These are phyloP conservation scores for Candida parachauliodes DNA, from an alignment of 805 yeast genomes.

Conservation along the genomic window DNA sequence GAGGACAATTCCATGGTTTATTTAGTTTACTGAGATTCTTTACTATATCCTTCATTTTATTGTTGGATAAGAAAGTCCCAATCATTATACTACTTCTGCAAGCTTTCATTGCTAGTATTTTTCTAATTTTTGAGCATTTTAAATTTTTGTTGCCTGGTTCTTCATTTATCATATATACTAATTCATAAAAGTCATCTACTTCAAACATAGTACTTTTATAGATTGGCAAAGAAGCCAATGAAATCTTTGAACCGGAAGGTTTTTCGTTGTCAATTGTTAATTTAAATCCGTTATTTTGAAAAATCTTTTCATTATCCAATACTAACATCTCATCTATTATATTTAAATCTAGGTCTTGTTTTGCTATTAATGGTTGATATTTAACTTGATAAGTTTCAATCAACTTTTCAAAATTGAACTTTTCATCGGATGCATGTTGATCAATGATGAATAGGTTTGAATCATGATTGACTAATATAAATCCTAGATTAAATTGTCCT, in stretches of 20 bases:
- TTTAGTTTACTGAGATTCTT: conserved; percentile 64
- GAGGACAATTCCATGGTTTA: conserved; percentile 97
- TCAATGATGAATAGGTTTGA: conserved; percentile 76
- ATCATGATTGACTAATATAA: conserved; percentile 66
- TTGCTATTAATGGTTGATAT: conserved; percentile 64
- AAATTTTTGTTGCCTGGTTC: conserved; percentile 21
- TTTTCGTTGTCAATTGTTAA: conserved; percentile 47
- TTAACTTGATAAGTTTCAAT: conserved; percentile 49
- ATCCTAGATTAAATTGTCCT: conserved; percentile 96
- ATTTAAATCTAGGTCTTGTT: conserved; percentile 61
- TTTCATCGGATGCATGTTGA: conserved; percentile 98
- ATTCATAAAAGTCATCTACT: conserved; percentile 68
- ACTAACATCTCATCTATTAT: conserved; percentile 76
- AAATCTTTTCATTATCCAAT: conserved; percentile 52
- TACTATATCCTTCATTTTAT: conserved; percentile 68
- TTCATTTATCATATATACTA: conserved; percentile 53
- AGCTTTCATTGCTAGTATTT: conserved; percentile 92
- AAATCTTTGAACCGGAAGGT: conserved; percentile 55
- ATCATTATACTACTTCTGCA: conserved; percentile 94
- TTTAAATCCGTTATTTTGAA: conserved; percentile 76
- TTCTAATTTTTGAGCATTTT: conserved; percentile 72
- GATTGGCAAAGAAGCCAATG: conserved; percentile 62
- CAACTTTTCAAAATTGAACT: conserved; percentile 75
- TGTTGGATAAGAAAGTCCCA: conserved; percentile 61
- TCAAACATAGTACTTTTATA: conserved; percentile 70